Conservation (phyloP, 1,284 basidiomycete species). For the Puccinia brachypodii region DNA sequence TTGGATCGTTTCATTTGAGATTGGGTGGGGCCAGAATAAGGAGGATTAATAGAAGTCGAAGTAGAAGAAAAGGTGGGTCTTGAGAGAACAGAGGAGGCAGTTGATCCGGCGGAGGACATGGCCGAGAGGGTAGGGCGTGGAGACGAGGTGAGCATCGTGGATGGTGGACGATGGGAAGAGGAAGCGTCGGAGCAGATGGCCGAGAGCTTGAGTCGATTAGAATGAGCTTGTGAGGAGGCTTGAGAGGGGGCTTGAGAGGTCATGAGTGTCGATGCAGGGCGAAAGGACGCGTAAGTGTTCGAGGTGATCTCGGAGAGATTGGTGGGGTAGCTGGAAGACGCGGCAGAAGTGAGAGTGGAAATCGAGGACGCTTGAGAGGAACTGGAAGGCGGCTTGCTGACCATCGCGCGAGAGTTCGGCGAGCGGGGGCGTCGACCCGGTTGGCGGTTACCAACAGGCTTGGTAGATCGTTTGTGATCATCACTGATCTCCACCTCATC, state of each 20-base stretch:
- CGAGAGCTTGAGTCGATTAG: not conserved
- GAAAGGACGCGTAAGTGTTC: not conserved
- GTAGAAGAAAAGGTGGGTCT: not conserved
- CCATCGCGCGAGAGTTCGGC: not conserved
- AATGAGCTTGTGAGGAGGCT: not conserved
- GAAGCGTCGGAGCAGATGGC: not conserved
- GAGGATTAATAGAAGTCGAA: not conserved
- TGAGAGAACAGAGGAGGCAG: slow-evolving; percentile 2
- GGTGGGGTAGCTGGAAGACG: not conserved
- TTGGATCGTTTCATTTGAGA: slow-evolving; percentile 37
- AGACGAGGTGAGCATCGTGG: slow-evolving; percentile 4
- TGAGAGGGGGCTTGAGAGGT: not conserved
- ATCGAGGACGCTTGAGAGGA: slow-evolving; percentile 14
- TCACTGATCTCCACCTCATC: not conserved
- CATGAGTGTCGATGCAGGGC: not conserved
- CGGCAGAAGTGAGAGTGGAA: slow-evolving; percentile 11
- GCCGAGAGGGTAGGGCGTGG: slow-evolving; percentile 1
- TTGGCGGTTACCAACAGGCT: not conserved
- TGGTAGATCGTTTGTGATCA: not conserved
- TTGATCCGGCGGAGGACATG: not conserved
- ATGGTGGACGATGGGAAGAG: not conserved
- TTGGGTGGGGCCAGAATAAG: not conserved
- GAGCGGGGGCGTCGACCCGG: slow-evolving; percentile 14
- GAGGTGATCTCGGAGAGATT: not conserved
- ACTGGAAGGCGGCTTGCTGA: not conserved